Evolutionary conservation across 2,329 filamentous ascomycete species (phyloP).

Genomic region (Phaeosphaeriaceae sp.): DNA sequence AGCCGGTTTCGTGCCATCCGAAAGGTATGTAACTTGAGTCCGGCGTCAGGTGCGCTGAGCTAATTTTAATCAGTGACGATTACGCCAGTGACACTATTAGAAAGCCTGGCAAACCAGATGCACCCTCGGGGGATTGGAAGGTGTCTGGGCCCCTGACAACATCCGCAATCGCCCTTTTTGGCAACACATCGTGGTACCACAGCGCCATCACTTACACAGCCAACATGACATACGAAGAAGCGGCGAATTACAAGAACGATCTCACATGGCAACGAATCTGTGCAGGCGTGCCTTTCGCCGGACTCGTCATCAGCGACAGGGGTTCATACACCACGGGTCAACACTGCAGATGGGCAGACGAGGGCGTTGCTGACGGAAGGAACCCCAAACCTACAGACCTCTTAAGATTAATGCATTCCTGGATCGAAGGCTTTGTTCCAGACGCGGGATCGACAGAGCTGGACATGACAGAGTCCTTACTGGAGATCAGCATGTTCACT

Average conservation of each 20-base stretch:
- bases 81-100: neutral
- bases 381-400: neutral
- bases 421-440: neutral
- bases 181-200: constrained; percentile 2
- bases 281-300: constrained; percentile 1
- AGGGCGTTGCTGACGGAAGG: neutral
- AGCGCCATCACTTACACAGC: neutral
- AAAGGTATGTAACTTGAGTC: neutral
- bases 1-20: neutral
- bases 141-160: neutral
- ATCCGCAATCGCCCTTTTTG: constrained; percentile 2
- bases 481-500: constrained; percentile 2
- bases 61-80: neutral
- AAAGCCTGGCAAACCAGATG: neutral
- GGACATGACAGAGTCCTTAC: neutral
- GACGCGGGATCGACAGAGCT: neutral
- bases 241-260: neutral
- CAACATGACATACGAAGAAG: neutral
- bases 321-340: neutral
- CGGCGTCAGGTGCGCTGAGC: no score
- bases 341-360: neutral
- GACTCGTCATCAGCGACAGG: neutral
- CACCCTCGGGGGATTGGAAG: neutral
- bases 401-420: neutral
- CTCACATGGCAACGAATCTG: neutral